A percentile compares a stretch with the other conserved stretches of the same genome.
Conservation (phyloP, 2,329 filamentous ascomycete genomes). For the Epichloe typhina region DNA sequence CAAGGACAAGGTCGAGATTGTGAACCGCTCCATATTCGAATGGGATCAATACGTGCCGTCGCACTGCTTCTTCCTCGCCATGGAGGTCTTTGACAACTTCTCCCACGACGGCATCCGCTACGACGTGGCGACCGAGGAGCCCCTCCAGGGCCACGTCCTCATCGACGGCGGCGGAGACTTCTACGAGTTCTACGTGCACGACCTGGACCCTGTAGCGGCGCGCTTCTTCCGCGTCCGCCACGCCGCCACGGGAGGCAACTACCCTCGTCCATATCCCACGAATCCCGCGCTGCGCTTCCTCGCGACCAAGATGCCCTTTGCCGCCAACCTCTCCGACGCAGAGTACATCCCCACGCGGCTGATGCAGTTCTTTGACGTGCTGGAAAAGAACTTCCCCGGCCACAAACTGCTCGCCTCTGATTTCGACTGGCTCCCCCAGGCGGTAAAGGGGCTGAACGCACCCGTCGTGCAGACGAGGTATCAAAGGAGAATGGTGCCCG, state of each 20-base stretch:
- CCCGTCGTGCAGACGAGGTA: slow-evolving; percentile 95
- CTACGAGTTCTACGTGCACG: slow-evolving; percentile 79
- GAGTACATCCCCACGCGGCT: slow-evolving; percentile 92
- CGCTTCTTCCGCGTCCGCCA: slow-evolving; percentile 78
- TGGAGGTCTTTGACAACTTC: slow-evolving; percentile 99
- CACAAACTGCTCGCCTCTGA: slow-evolving; percentile 84
- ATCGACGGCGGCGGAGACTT: slow-evolving; percentile 80
- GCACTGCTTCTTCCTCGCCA: slow-evolving; percentile 92
- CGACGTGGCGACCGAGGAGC: slow-evolving; percentile 64
- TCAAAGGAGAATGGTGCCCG: slow-evolving; percentile 73
- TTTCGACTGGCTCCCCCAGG: slow-evolving; percentile 75
- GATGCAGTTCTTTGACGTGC: slow-evolving; percentile 92
- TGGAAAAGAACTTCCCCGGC: slow-evolving; percentile 77
- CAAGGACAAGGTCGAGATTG: slow-evolving; percentile 75
- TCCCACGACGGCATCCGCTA: slow-evolving; percentile 91
- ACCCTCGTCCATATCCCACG: slow-evolving; percentile 46
- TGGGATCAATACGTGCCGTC: slow-evolving; percentile 81
- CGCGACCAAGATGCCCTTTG: slow-evolving; percentile 52
- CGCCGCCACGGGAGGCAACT: slow-evolving; percentile 53
- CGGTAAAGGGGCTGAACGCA: slow-evolving; percentile 73
- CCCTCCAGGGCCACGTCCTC: slow-evolving; percentile 79
- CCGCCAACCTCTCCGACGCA: slow-evolving; percentile 62
- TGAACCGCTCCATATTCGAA: slow-evolving; percentile 90
- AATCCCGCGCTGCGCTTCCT: slow-evolving; percentile 47
- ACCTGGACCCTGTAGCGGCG: slow-evolving; percentile 68